Evolutionary conservation across 306 rosid species (phyloP), one percentile per base, ranked within the genome.

Genomic region (Rosa chinensis): DNA sequence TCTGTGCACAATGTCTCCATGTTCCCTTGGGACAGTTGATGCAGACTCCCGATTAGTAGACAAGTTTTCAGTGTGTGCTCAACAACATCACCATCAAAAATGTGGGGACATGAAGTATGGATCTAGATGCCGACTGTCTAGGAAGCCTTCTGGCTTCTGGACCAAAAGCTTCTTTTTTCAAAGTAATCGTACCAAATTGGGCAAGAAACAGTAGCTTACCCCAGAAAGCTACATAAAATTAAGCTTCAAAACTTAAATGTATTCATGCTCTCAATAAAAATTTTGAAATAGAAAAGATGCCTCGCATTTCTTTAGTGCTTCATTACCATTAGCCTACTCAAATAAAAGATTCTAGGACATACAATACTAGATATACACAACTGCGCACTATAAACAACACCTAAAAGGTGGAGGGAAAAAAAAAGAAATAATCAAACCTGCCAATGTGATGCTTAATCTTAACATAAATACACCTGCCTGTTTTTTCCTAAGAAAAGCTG

Each of bases 291-390:
- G 66, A 74, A 72, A 66, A 14, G 58, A 21, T 28, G 52, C 77
- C 77, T 76, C 74, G 79, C 85, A 81, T 81, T 78, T 84, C 88
- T 81, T 74, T 81, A 81, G 73, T 56, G 64, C 35, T 81, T 63
- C 81, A 76, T 85, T 75, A 77, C 86, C 59, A 80, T 71, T 83
- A 83, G 77, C 79, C 90, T 53, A 75, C 72, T 82, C 83, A 83
- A 83, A 80, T 85, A 89, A 25, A 25, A 79, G 79, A 67, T 79
- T 79, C 71, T 70, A 40, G 28, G 77, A 66, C 52, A 75, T 84
- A 80, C 70, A 81, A 80, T 77, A 83, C 87, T 83, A 84, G 77
- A 87, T 87, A 84, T 90, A 82, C 94, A 92, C 87, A 77, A 48
- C 83, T 86, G 84, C 85, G 85, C 84, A 77, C 87, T 79, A 76